phyloP scores from a whole-genome alignment of 306 rosid species.

The Luffa acutangula region DNA sequence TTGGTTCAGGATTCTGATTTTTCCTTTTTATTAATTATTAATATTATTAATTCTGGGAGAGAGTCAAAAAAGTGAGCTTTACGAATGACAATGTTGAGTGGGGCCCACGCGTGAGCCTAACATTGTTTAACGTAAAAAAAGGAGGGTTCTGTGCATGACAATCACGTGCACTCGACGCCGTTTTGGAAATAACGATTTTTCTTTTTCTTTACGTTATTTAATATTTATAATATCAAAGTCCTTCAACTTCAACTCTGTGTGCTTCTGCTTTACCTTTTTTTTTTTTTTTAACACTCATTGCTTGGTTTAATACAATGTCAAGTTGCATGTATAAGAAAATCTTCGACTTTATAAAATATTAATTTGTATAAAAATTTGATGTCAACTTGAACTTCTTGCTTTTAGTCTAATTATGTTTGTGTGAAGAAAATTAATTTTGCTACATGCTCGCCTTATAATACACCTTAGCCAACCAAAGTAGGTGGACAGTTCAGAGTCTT shows the following conservation, averaged over 20 bases:
- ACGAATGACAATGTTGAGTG: not conserved
- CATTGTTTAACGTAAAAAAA: not conserved
- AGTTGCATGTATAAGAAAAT: not conserved
- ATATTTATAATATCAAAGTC: not conserved
- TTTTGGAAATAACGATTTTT: not conserved
- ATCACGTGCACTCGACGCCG: conserved; percentile 6
- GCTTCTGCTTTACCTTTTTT: not conserved
- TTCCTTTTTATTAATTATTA: not conserved
- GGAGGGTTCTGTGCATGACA: not conserved
- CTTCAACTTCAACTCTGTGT: not conserved
- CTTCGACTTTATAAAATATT: not conserved
- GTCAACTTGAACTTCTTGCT: not conserved
- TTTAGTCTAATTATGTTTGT: not conserved
- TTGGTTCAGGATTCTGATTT: not conserved
- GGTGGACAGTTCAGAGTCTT: not conserved
- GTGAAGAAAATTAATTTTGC: not conserved
- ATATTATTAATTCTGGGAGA: not conserved
- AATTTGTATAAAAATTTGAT: not conserved
- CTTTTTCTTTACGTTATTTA: not conserved
- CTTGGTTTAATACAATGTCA: not conserved
- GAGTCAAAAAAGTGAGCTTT: not conserved
- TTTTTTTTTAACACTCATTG: not conserved
- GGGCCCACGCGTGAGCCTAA: not conserved
- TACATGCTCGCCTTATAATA: not conserved
- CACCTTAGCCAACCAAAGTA: not conserved